Base-by-base conservation (phyloP, 2,329 filamentous ascomycete species). In the Fusarium acutatum region DNA sequence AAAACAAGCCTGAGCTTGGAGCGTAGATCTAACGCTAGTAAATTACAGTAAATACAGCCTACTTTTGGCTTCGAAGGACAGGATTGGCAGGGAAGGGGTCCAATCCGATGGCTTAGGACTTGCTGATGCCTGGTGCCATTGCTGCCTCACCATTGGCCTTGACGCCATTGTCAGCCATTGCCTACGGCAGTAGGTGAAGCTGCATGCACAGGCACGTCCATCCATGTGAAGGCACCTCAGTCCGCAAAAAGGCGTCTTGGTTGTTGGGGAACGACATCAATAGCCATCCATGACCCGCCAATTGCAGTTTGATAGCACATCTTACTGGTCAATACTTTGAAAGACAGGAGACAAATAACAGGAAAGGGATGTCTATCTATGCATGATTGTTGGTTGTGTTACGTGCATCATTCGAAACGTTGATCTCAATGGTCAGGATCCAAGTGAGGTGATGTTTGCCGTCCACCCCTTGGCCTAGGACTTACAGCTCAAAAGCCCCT, bases 81-180 rank as follows among this genome's bases (percentile, higher is more conserved):
- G 64, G 24, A 34, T 35, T 43, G 56, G 44, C 35, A 20, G 30
- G 49, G 56, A 49, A 43, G 22, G 14, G 60, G 32, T 13, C 34
- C n/a, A 20, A 35, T 49, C 38, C 40, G 14, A 40, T 40, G 30
- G 32, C n/a, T 41, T 35, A 64, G 49, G 30, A 69, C 32, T n/a
- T 41, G 26, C 43, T 54, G 38, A 44, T 71, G 60, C 60, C 68
- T 61, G 66, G 56, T 60, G 34, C 35, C 7, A 40, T 50, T 49
- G 46, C 50, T 46, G 56, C 35, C 56, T 66, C 28, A 56, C n/a
- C 24, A 32, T 52, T 46, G 37, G 47, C 41, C 26, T 49, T 44
- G 32, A 53, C 54, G 44, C 38, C 43, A 38, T 41, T 40, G 10
- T 22, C 44, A 43, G 44, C 43, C 44, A 46, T 17, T 26, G 20